Conservation (phyloP, 2,329 filamentous ascomycete species). For the Chalaropsis ovoidea region DNA sequence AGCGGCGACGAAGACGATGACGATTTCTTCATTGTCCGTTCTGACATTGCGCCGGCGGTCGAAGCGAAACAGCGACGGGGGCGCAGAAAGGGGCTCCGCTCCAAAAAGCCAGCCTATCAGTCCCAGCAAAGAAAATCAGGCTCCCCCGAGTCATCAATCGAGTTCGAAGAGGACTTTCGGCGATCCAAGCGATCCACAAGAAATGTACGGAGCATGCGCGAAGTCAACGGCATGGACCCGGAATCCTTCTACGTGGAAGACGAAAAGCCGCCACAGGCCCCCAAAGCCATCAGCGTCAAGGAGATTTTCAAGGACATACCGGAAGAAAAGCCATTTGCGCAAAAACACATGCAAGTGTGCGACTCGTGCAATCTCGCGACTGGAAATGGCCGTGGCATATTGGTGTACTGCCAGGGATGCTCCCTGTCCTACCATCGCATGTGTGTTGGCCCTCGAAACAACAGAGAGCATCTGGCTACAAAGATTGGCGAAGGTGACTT, state of each 20-base stretch:
- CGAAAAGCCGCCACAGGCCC: conserved; percentile 35
- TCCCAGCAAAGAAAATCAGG: conserved; percentile 25
- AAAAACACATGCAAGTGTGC: conserved; percentile 60
- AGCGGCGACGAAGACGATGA: conserved; percentile 32
- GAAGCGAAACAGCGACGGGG: neutral
- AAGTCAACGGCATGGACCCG: conserved; percentile 48
- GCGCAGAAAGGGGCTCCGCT: conserved; percentile 7
- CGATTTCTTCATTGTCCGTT: conserved; percentile 34
- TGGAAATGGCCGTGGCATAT: conserved; percentile 50
- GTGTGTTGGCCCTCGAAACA: conserved; percentile 65
- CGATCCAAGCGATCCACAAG: conserved; percentile 38
- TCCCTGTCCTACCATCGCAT: conserved; percentile 69
- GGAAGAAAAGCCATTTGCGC: conserved; percentile 47
- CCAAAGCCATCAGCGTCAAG: conserved; percentile 54
- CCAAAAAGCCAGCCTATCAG: conserved; percentile 16
- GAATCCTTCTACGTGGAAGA: conserved; percentile 45
- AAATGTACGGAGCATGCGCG: conserved; percentile 36
- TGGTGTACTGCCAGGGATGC: conserved; percentile 89
- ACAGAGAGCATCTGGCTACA: conserved; percentile 77
- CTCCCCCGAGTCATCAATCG: conserved; percentile 36
- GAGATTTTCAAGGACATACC: conserved; percentile 62
- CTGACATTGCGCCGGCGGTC: conserved; percentile 31
- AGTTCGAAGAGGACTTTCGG: conserved; percentile 41
- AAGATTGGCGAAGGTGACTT: conserved; percentile 70
- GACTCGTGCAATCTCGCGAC: conserved; percentile 56